Base-by-base conservation (phyloP, 805 yeast genomes). In the Nakazawaea wickerhamii region DNA sequence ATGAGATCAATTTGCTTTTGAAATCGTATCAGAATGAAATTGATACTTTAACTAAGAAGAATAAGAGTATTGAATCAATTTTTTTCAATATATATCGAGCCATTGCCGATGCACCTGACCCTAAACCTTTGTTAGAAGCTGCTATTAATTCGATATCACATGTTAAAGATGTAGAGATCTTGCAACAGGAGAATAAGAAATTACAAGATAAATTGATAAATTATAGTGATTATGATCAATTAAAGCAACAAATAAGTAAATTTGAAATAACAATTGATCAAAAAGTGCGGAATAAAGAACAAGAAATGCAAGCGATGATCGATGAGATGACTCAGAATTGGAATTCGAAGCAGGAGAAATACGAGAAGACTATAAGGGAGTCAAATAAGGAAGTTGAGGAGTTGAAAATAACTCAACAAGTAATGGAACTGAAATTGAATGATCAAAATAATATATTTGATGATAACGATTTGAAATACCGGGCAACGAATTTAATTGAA, bases 31-130 rank as follows among this genome's bases (percentile, higher is more conserved):
- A 91, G 61, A 76, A 80, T 44, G 97, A 89, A 57, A 85, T 91
- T 53, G 99, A 91, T 58, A 66, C 70, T 32, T 67, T 91, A 49
- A 86, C 96, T 1, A 77, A 77, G 50, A 77, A 93, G 48, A 79
- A 86, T 42, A 87, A 90, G 55, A 67, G 61, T 35, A 77, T 85
- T 1, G 98, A 93, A 55, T 67, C 72, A 30, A 71, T 79, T 23
- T 83, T 93, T 54, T 76, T 89, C 57, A 78, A 80, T 15, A 68
- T 86, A 18, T 91, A 91, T 64, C 68, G 86, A 43, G 68, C 78
- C 13, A 64, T 91, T 4, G 86, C 89, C 4, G 96, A 90, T 58
- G 90, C 95, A 0, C 97, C 97, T 0, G 97, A 91, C 63, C 98
- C 98, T 1, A 77, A 73, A 48, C 95, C 95, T 4, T 60, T 90